Base-by-base conservation (phyloP, 2,329 filamentous ascomycete species). In the Chaetomiaceae sp. region DNA sequence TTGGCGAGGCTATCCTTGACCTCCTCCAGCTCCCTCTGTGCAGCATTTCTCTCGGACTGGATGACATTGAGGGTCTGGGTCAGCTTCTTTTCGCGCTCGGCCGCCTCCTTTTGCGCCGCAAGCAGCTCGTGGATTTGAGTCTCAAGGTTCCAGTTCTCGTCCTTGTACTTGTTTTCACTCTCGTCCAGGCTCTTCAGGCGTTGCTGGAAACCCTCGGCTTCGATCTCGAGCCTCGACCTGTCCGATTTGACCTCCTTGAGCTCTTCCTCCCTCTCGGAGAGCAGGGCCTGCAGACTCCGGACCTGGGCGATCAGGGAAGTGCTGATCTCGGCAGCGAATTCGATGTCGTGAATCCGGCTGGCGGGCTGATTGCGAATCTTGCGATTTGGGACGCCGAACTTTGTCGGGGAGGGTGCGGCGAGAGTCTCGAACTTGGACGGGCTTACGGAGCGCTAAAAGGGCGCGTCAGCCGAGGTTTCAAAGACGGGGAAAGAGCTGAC, bases 91-190 rank as follows among this genome's bases (percentile, higher is more conserved):
- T 96, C 91, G 56, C 87, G 87, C 65, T 94, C 91, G 14, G 84
- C 76, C 1, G 88, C 81, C 43, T 95, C 89, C 66, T 85, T 89
- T 58, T 87, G 81, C 15, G 82, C 78, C 7, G 86, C 80, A 48
- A 88, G 79, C 38, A 92, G 76, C 59, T 97, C 91, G 64, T 96
- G 94, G 20, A 95, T 80, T 63, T 91, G 89, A 0, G 91, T 95
- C 70, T 99, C 94, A 34, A 99, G 79, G 59, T 88, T 92, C 94
- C 94, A 99, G 68, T 97, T 99, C 70, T 97, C 94, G 66, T 99
- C 94, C 72, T 96, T 97, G 74, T 95, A 96, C 48, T 89, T 86
- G 65, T 95, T 88, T 69, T 99, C 94, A 67, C 88, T 96, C 71
- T 99, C 94, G 63, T 96, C 91, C 37, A 96, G 76, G 6, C 82